A percentile compares a stretch with the other conserved stretches of the same genome.
phyloP scores from a whole-genome alignment of 768 basidiomycete genomes.

The Kwoniella sp. region DNA sequence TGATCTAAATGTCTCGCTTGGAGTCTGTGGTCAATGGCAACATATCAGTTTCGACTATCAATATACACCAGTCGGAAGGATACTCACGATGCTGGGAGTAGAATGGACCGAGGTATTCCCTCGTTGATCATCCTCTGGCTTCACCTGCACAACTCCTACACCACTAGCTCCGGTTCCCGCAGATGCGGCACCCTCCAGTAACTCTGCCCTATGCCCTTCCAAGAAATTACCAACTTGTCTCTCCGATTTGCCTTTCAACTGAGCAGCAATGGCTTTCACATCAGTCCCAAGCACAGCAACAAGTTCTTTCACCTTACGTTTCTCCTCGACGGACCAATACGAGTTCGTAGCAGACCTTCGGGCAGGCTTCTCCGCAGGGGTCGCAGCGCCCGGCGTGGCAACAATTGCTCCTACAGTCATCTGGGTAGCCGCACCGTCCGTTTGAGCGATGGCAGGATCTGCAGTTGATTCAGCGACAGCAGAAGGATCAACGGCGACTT shows the following conservation, averaged over 20 bases:
- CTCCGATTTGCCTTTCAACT: constrained; percentile 61
- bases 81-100: not conserved
- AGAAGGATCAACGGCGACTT: not conserved
- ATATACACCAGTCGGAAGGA: no score
- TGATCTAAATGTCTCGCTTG: constrained; percentile 12
- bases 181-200: constrained; percentile 11
- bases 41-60: no score
- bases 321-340: constrained; percentile 71
- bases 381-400: not conserved
- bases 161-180: not conserved
- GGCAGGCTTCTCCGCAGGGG: constrained; percentile 4
- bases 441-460: not conserved
- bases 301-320: constrained; percentile 63
- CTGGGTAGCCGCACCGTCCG: not conserved
- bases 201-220: constrained; percentile 45
- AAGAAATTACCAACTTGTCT: constrained; percentile 56
- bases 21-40: constrained; percentile 3
- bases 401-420: not conserved
- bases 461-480: not conserved
- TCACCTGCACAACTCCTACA: constrained; percentile 3
- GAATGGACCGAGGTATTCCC: not conserved
- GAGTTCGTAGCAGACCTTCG: constrained; percentile 50
- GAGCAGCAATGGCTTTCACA: constrained; percentile 69
- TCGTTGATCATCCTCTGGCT: constrained; percentile 12
- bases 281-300: constrained; percentile 68